phyloP scores from a whole-genome alignment of 352 stramenopile genomes.

The Peronosclerospora sorghi region DNA sequence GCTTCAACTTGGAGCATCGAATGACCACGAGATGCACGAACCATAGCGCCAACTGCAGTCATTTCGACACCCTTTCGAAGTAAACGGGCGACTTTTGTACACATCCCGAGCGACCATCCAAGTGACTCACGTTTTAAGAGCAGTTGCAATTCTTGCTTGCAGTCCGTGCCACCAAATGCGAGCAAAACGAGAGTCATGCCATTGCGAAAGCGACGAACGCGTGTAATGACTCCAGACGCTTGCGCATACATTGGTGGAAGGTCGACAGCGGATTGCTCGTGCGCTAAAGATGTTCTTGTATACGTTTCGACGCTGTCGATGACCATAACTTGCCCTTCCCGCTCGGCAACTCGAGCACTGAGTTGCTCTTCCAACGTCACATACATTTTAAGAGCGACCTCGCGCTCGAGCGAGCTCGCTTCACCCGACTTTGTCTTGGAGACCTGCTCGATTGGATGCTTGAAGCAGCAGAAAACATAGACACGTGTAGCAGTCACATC shows the following conservation, averaged over 20 bases:
- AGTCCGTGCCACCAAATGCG: constrained; percentile 5
- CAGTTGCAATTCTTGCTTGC: constrained; percentile 21
- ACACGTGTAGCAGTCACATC: constrained; percentile 13
- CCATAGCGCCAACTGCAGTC: constrained; percentile 25
- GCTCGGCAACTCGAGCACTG: background rate
- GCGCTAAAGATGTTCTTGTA: constrained; percentile 5
- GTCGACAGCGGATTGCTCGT: constrained; percentile 10
- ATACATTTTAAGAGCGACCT: background rate
- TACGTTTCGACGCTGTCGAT: constrained; percentile 10
- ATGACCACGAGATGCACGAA: constrained; percentile 25
- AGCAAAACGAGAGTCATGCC: constrained; percentile 41
- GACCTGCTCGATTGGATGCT: constrained; percentile 1
- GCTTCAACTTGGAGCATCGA: constrained; percentile 30
- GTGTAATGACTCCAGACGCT: constrained; percentile 23
- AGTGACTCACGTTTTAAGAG: constrained; percentile 31
- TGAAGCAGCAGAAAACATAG: constrained; percentile 33
- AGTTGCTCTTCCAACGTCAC: background rate
- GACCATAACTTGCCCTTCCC: background rate
- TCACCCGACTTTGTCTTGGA: background rate
- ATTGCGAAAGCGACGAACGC: constrained; percentile 33
- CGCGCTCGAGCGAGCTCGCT: background rate
- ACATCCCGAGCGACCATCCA: constrained; percentile 15
- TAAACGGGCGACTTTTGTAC: constrained; percentile 20
- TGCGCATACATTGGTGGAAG: constrained; percentile 21
- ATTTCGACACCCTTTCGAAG: constrained; percentile 32